phyloP scores from a whole-genome alignment of 176 grass and related monocot genomes.

The Thalia dealbata region DNA sequence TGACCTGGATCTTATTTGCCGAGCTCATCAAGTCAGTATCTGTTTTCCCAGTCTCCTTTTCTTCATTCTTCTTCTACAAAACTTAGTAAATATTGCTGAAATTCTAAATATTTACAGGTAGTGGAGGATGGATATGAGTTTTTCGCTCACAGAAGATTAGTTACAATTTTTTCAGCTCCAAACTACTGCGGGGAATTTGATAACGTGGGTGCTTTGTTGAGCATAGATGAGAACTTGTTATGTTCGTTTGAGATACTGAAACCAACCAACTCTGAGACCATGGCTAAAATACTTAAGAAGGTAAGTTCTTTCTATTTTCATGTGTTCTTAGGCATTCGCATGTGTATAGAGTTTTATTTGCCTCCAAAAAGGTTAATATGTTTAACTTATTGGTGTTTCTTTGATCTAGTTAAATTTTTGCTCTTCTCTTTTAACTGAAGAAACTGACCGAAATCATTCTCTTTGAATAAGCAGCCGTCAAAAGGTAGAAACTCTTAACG shows the following conservation, averaged over 20 bases:
- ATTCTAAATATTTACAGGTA: slow-evolving; percentile 6
- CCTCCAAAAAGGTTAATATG: background rate
- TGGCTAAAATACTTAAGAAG: slow-evolving; percentile 49
- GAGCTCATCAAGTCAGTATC: slow-evolving; percentile 55
- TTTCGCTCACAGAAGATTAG: slow-evolving; percentile 23
- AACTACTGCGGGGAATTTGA: slow-evolving; percentile 29
- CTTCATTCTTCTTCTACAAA: background rate
- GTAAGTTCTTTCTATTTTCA: slow-evolving; percentile 15
- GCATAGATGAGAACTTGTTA: slow-evolving; percentile 21
- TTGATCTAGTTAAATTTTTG: background rate
- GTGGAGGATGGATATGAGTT: slow-evolving; percentile 28
- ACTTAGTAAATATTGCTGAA: background rate
- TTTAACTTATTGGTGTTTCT: background rate
- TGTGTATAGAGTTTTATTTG: background rate
- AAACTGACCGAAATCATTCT: slow-evolving; percentile 20
- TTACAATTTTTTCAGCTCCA: slow-evolving; percentile 29
- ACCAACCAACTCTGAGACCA: slow-evolving; percentile 12
- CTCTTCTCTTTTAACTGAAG: slow-evolving; percentile 13
- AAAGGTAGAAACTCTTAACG: slow-evolving; percentile 20
- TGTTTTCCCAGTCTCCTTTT: background rate
- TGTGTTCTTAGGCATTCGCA: too few species aligned
- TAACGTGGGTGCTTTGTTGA: slow-evolving; percentile 25
- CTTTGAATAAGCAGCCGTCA: slow-evolving; percentile 26
- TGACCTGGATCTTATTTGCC: slow-evolving; percentile 56
- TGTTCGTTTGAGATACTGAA: slow-evolving; percentile 30